Evolutionary conservation across 768 basidiomycete genomes (phyloP).

Genomic region (Amanita rubescens): DNA sequence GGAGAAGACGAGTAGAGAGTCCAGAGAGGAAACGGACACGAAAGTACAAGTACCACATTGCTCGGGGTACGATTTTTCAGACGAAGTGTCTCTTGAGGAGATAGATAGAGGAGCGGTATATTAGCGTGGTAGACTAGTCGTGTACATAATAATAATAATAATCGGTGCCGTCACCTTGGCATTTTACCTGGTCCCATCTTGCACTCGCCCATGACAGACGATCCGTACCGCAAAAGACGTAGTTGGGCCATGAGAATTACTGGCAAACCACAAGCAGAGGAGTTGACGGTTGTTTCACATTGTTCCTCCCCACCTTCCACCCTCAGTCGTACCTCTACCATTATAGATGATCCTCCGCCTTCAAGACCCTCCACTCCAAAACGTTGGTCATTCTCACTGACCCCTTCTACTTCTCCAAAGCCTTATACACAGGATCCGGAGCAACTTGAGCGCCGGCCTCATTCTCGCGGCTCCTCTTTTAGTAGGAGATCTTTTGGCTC

Average conservation of each 20-base stretch:
- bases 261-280: constrained; percentile 12
- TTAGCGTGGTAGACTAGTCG: not conserved
- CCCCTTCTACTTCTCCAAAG: constrained; percentile 19
- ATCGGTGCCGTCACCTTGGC: not conserved
- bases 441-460: constrained; percentile 37
- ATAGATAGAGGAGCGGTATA: not conserved
- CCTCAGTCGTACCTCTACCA: constrained; percentile 10
- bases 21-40: too few relatives aligned
- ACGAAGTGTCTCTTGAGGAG: not conserved
- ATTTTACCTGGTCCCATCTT: too few relatives aligned
- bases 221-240: constrained; percentile 20
- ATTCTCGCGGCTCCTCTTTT: constrained; percentile 40
- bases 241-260: constrained; percentile 28
- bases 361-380: constrained; percentile 26
- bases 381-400: constrained; percentile 28
- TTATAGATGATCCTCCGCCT: constrained; percentile 19
- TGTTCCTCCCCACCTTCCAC: constrained; percentile 11
- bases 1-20: too few relatives aligned
- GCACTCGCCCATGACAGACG: constrained; percentile 18
- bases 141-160: too few relatives aligned
- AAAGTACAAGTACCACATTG: not conserved
- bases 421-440: constrained; percentile 32
- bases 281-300: not conserved
- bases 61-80: not conserved
- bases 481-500: constrained; percentile 56